Evolutionary conservation across 352 stramenopile species (phyloP).

Genomic region (Globisporangium splendens): DNA sequence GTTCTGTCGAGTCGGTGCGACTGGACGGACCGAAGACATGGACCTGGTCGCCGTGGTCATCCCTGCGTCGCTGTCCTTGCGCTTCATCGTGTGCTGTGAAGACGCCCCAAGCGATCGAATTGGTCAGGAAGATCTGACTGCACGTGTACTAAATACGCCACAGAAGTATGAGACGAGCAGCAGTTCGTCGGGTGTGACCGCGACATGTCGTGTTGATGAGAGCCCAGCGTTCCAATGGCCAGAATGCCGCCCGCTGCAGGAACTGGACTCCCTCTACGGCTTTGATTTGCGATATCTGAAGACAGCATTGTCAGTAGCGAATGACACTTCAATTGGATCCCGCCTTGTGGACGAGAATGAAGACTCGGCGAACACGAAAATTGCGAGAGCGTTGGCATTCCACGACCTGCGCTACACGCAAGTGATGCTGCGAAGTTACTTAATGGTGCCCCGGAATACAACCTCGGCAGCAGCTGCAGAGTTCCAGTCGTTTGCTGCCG

Average conservation of each 20-base stretch:
- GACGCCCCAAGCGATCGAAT: slow-evolving; percentile 10
- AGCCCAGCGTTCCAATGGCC: background rate
- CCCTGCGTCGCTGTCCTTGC: slow-evolving; percentile 2
- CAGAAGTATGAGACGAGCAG: background rate
- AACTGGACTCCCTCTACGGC: slow-evolving; percentile 13
- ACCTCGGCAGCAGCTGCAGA: background rate
- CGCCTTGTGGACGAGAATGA: slow-evolving; percentile 4
- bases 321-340: background rate
- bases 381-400: slow-evolving; percentile 20
- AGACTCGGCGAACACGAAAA: slow-evolving; percentile 14
- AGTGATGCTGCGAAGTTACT: slow-evolving; percentile 18
- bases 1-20: slow-evolving; percentile 8
- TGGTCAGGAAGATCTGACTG: slow-evolving; percentile 12
- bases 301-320: background rate
- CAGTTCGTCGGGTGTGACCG: background rate
- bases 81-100: slow-evolving; percentile 19
- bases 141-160: slow-evolving; percentile 3
- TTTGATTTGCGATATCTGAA: slow-evolving; percentile 18
- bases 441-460: background rate
- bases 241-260: background rate
- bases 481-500: slow-evolving; percentile 18
- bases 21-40: no score
- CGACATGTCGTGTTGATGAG: background rate
- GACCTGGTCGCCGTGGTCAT: slow-evolving; percentile 3
- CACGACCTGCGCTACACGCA: slow-evolving; percentile 20